phyloP scores from a whole-genome alignment of 768 basidiomycete species.

The Strobilomyces confusus region DNA sequence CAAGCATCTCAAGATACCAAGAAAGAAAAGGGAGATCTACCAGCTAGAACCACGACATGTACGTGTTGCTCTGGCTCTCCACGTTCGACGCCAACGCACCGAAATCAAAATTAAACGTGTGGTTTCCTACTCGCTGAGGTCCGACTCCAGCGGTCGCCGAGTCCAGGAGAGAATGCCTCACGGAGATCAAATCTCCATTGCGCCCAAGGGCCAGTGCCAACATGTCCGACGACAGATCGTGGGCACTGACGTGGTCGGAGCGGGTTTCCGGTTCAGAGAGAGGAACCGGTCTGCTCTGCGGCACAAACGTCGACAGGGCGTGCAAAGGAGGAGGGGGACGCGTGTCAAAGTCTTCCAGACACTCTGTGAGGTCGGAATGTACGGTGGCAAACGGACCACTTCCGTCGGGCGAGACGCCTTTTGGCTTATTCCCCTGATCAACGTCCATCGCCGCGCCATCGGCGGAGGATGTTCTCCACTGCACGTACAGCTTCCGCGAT shows the following conservation, averaged over 20 bases:
- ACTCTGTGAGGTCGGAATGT: constrained; percentile 24
- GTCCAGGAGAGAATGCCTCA: constrained; percentile 18
- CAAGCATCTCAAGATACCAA: constrained; percentile 17
- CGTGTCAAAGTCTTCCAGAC: constrained; percentile 23
- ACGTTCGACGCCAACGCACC: constrained; percentile 53
- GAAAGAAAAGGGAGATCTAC: constrained; percentile 10
- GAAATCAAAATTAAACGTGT: constrained; percentile 59
- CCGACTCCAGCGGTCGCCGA: constrained; percentile 20
- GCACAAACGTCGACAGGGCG: constrained; percentile 22
- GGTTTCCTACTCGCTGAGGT: constrained; percentile 44
- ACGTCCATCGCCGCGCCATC: constrained; percentile 25
- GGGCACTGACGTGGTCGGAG: constrained; percentile 16
- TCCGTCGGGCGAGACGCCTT: constrained; percentile 1
- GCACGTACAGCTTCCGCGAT: constrained; percentile 42
- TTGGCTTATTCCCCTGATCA: constrained; percentile 14
- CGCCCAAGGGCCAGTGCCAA: constrained; percentile 29
- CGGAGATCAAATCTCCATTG: constrained; percentile 23
- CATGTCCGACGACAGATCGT: constrained; percentile 33
- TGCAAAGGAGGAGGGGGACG: constrained; percentile 19
- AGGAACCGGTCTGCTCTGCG: constrained; percentile 7
- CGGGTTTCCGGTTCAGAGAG: constrained; percentile 18
- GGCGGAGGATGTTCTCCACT: constrained; percentile 32
- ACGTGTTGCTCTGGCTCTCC: constrained; percentile 52
- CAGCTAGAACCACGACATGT: constrained; percentile 65
- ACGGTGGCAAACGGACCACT: constrained; percentile 17